Conservation (phyloP, 2,329 filamentous ascomycete genomes). For the Ophiosphaerella herpotricha region DNA sequence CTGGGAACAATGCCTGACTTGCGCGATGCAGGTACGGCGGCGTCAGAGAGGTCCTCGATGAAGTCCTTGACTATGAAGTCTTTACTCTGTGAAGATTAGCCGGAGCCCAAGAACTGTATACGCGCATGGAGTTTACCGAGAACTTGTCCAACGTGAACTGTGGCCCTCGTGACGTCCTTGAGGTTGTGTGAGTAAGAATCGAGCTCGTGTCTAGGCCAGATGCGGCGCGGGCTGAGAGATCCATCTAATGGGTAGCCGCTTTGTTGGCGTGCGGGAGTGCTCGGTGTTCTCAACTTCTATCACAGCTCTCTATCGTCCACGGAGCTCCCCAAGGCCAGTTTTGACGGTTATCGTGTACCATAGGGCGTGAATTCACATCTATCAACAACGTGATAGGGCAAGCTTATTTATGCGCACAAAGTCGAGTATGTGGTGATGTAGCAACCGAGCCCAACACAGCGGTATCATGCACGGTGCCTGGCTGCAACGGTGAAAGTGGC, state of each 20-base stretch:
- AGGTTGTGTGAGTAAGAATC: conserved; percentile 46
- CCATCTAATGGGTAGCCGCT: not conserved
- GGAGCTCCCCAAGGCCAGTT: conserved; percentile 18
- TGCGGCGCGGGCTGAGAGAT: conserved; percentile 8
- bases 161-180: conserved; percentile 54
- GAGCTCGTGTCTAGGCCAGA: conserved; percentile 49
- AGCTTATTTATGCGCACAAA: not conserved
- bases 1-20: conserved; percentile 66
- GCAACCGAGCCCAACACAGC: not conserved
- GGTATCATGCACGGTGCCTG: not conserved
- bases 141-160: conserved; percentile 84
- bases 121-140: conserved; percentile 40
- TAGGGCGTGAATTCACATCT: conserved; percentile 3
- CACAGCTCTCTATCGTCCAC: conserved; percentile 12
- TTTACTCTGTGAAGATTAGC: conserved; percentile 44
- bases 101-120: not conserved
- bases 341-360: conserved; percentile 17
- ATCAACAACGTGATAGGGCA: not conserved
- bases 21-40: conserved; percentile 76
- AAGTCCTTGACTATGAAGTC: conserved; percentile 99
- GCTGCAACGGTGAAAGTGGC: conserved; percentile 23
- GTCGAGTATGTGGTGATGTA: not conserved
- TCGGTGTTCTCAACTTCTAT: conserved; percentile 11
- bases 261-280: conserved; percentile 1
- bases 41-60: conserved; percentile 88